Evolutionary conservation across 805 yeast genomes (phyloP).

Genomic region (Pichia gijzeniarum): DNA sequence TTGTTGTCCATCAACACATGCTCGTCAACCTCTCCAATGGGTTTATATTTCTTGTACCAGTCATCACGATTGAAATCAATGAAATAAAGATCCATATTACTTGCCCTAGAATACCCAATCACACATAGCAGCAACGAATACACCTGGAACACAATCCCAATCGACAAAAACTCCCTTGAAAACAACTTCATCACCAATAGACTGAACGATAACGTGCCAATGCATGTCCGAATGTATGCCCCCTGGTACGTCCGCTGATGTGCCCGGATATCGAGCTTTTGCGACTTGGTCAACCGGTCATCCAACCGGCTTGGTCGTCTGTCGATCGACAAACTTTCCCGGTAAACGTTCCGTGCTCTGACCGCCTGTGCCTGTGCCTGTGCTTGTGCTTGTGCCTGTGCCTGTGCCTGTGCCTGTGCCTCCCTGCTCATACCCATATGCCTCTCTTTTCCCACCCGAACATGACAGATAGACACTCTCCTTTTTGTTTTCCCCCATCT

Average conservation of each 20-base stretch:
- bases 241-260: constrained; percentile 83
- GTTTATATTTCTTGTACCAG: constrained; percentile 17
- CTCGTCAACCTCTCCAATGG: constrained; percentile 2
- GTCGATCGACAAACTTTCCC: too few species aligned
- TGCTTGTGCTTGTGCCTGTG: too few species aligned
- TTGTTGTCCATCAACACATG: constrained; percentile 13
- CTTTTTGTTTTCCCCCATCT: too few species aligned
- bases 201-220: constrained; percentile 61
- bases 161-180: constrained; percentile 53
- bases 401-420: too few species aligned
- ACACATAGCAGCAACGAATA: constrained; percentile 46
- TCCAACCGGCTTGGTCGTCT: constrained; percentile 29
- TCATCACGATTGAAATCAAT: constrained; percentile 21
- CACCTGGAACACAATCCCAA: constrained; percentile 59
- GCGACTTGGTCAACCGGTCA: constrained; percentile 33
- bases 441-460: too few species aligned
- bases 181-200: constrained; percentile 60
- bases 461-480: too few species aligned
- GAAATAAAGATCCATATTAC: constrained; percentile 29
- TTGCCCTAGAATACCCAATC: constrained; percentile 31
- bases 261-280: constrained; percentile 51
- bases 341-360: too few species aligned
- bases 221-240: constrained; percentile 68
- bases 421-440: too few species aligned
- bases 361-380: too few species aligned